Base-by-base conservation (phyloP, 2,329 filamentous ascomycete species). In the Calonectria ilicicola region DNA sequence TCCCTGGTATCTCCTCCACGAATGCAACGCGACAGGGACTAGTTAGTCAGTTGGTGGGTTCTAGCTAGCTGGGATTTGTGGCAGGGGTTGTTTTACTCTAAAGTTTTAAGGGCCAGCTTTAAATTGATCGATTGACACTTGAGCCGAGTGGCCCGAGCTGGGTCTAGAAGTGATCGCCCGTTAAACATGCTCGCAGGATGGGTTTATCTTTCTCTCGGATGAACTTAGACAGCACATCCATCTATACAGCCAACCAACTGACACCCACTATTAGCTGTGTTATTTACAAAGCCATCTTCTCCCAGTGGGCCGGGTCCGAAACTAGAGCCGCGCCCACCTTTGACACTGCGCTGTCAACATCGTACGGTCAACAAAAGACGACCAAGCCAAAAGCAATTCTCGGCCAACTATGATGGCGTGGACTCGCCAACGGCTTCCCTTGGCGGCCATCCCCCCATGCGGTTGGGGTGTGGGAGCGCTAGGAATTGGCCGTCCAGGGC, bases 401-500 rank as follows among this genome's bases (percentile, higher is more conserved):
- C 21, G 21, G 65, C 53, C 42, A 42, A 23, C 35, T 27, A 38
- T 49, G 51, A 56, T 56, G 19, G 51, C 21, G 51, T 56, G 51
- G 51, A 15, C 46, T 65, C 29, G 17, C 32, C 63, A 53, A 53
- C 46, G 26, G 64, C 14, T 26, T 27, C 27, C 26, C 46, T 67
- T 42, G 65, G 65, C 51, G 21, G 51, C 42, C 51, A 19, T 67
- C 53, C 65, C 65, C 53, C 21, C 51, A 63, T 69, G 44, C 8
- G 32, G 56, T 26, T 46, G 35, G 26, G 67, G 67, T 38, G 35
- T n/a, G 67, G 58, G 10, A 19, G 35, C 67, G 46, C 67, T 64
- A 53, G 67, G 35, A 26, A 49, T 21, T 42, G 63, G 44, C 46
- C 63, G 65, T 29, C 46, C 67, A 69, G 58, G 67, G 56, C 32